These are phyloP conservation scores for Ambispora gerdemannii DNA, from an alignment of 192 early-diverging fungal genomes.

Conservation along the genomic window DNA sequence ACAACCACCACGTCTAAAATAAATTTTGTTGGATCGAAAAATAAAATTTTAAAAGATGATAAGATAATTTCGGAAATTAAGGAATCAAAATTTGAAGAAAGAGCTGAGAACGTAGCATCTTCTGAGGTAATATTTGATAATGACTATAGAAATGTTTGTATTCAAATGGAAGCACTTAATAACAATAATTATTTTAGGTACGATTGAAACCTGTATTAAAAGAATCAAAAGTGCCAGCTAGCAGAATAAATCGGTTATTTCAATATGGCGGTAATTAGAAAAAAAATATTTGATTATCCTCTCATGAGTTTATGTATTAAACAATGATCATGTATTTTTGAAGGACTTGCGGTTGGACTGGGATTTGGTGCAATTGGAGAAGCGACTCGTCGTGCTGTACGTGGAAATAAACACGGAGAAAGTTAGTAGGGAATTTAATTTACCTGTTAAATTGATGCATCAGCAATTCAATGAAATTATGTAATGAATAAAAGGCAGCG, in stretches of 20 bases:
- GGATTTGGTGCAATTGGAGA: conserved; percentile 71
- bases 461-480: conserved; percentile 26
- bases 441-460: background rate
- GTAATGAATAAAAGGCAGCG: conserved; percentile 29
- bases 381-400: conserved; percentile 56
- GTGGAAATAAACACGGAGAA: conserved; percentile 39
- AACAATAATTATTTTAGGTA: background rate
- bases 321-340: conserved; percentile 14
- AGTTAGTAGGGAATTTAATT: background rate
- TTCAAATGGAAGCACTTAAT: background rate
- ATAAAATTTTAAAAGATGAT: background rate
- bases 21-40: background rate
- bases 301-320: background rate
- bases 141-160: background rate
- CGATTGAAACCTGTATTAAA: conserved; percentile 30
- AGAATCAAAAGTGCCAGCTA: conserved; percentile 69
- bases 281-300: background rate
- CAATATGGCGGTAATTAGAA: conserved; percentile 67
- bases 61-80: background rate
- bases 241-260: conserved; percentile 70
- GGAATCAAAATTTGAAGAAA: background rate
- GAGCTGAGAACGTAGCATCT: background rate
- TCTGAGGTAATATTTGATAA: background rate
- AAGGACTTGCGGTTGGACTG: conserved; percentile 63
- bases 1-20: background rate